These are phyloP conservation scores for Rheum nobile DNA, from an alignment of 148 eudicot species.

Conservation along the genomic window DNA sequence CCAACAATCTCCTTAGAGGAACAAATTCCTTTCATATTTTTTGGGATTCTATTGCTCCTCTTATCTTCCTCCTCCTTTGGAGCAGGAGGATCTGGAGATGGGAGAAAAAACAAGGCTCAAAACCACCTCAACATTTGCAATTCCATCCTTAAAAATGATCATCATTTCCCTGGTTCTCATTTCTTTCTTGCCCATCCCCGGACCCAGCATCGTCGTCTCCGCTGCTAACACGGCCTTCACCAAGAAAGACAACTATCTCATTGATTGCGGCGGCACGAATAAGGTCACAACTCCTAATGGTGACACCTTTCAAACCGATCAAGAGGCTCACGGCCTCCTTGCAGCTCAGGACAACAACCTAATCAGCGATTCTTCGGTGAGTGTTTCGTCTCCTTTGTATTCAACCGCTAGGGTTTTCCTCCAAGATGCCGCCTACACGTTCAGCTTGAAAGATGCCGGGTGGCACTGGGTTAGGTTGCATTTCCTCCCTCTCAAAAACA, in stretches of 20 bases:
- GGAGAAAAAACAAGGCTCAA: conserved; percentile 1
- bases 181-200: neutral
- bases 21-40: neutral
- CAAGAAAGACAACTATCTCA: conserved; percentile 46
- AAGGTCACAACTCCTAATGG: conserved; percentile 42
- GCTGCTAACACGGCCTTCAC: conserved; percentile 22
- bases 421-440: conserved; percentile 53
- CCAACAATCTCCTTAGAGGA: neutral
- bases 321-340: conserved; percentile 29
- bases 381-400: conserved; percentile 43
- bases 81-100: conserved; percentile 8
- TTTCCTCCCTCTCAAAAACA: conserved; percentile 38
- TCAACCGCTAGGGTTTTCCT: conserved; percentile 52
- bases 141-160: conserved; percentile 2
- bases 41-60: neutral
- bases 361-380: conserved; percentile 23
- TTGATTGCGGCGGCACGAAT: conserved; percentile 53
- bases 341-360: conserved; percentile 31
- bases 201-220: neutral
- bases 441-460: conserved; percentile 47
- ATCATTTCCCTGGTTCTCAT: conserved; percentile 3
- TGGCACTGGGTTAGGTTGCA: conserved; percentile 92
- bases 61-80: neutral
- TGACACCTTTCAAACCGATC: conserved; percentile 36
- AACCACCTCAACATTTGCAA: neutral